Base-by-base conservation (phyloP, 208 protist genomes). In the Wallacemonas rigidus region DNA sequence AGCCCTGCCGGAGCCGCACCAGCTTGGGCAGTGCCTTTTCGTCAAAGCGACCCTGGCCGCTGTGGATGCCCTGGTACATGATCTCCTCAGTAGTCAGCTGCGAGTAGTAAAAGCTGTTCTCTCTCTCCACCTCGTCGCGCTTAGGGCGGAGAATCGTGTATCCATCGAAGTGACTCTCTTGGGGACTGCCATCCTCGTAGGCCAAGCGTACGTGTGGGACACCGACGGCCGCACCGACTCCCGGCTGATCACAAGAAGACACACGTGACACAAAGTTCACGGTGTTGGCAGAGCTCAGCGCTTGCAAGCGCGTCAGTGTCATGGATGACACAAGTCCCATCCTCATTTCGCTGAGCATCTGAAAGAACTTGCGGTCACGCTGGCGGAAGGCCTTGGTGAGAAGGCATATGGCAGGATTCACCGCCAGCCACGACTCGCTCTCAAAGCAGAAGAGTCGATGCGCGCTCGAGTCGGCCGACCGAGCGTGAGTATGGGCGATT, bases 341-440 rank as follows among this genome's bases (percentile, higher is more conserved):
- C 0, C 92, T 83, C 80, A 94, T 85, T 72, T 96, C 82, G 71
- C 91, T 93, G 14, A 96, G 71, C 17, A 96, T 57, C 7, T 60
- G 3, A 64, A 94, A 95, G 70, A 95, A 93, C 45, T 61, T 58
- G 1, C 58, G 63, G 69, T 90, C 77, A 8, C 74, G 79, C 74
- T 97, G 92, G 9, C 92, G 86, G 72, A 91, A 95, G 26, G 82
- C 78, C 39, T 81, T 77, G 0, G 85, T 83, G 2, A 97, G 80
- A 3, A 89, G 62, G 62, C 86, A 94, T 2, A 95, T 72, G 6
- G 54, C 57, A 2, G 89, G 88, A 60, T 93, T 92, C 26, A 87
- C 67, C 2, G 60, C 47, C 35, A 77, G 60, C 92, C 92, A 97
- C 50, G 86, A 72, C 62, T 81, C 67, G 2, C 82, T 79, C 71